Evolutionary conservation across 805 yeast species (phyloP), one percentile per base, ranked within the genome.

Genomic region (Candida pini): DNA sequence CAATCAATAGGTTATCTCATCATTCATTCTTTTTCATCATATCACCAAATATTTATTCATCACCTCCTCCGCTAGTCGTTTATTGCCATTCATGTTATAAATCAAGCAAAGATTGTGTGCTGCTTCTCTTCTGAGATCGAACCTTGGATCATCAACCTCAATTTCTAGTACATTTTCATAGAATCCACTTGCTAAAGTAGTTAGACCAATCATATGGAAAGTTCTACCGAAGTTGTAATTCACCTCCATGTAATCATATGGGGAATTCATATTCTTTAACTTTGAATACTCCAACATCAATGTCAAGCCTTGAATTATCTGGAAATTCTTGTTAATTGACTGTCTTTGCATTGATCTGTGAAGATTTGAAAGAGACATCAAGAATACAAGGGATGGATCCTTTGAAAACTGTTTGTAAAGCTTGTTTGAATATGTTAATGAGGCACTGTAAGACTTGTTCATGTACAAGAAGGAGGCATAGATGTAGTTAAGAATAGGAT

Each of bases 331-430:
- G 55, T 87, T 85, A 6, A 79, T 69, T 4, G 95, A 81, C 39
- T 85, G 76, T 42, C 98, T 69, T 58, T 92, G 97, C 78, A 89
- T 81, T 0, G 97, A 83, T 28, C 97, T 70, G 48, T 90, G 96
- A 17, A 89, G 64, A 58, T 88, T 89, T 0, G 89, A 78, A 26
- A 92, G 57, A 0, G 92, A 97, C 29, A 84, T 64, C 24, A 82
- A 59, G 18, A 92, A 65, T 40, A 86, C 71, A 2, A 92, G 64
- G 64, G 87, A 73, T 2, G 97, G 95, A 43, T 90, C 96, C 27
- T 75, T 61, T 28, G 80, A 79, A 36, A 74, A 74, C 17, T 75
- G 70, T 33, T 71, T 71, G 53, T 83, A 82, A 4, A 87, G 78
- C 38, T 89, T 73, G 30, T 77, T 70, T 38, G 84, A 66, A 54